Base-by-base conservation (phyloP, 345 rosid species). In the Abelmoschus esculentus region DNA sequence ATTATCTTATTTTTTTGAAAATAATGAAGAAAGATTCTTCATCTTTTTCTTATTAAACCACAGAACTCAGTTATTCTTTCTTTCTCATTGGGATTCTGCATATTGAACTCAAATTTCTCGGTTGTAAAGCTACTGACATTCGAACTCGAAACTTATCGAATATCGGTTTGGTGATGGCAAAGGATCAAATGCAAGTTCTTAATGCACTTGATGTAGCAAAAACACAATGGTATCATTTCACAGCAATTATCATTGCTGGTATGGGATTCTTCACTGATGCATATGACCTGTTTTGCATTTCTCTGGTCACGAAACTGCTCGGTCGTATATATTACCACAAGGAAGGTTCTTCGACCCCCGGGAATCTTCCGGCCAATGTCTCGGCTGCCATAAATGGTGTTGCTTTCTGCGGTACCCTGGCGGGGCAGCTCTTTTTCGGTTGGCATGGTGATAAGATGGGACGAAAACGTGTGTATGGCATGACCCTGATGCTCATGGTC, bases 381-480 rank as follows among this genome's bases (percentile, higher is more conserved):
- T 15, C 73, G 0, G 73, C 81, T 1, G 79, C 79, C 17, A 75
- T 81, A 15, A 78, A 70, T 71, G 81, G 80, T 44, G 84, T 81
- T 3, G 84, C 81, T 0, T 71, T 81, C 69, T 62, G 77, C 5
- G 81, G 81, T 26, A 78, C 84, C 26, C 75, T 81, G 0, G 19
- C 81, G 1, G 84, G 84, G 42, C 84, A 78, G 61, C 79, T 81
- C 53, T 78, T 78, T 69, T 81, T 81, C 26, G 84, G 84, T 7
- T 81, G 79, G 81, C 84, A 75, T 5, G 84, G 84, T 0, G 84
- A 81, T 59, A 81, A 75, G 29, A 34, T 81, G 75, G 81, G 81
- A 29, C 50, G 84, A 50, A 78, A 75, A 57, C 73, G 52, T 22
- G 84, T 78, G 0, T 81, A 81, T 34, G 81, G 84, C 22, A 49